These are phyloP conservation scores for Aspergillus novofumigatus DNA, from an alignment of 2,329 filamentous ascomycete genomes.

Conservation along the genomic window DNA sequence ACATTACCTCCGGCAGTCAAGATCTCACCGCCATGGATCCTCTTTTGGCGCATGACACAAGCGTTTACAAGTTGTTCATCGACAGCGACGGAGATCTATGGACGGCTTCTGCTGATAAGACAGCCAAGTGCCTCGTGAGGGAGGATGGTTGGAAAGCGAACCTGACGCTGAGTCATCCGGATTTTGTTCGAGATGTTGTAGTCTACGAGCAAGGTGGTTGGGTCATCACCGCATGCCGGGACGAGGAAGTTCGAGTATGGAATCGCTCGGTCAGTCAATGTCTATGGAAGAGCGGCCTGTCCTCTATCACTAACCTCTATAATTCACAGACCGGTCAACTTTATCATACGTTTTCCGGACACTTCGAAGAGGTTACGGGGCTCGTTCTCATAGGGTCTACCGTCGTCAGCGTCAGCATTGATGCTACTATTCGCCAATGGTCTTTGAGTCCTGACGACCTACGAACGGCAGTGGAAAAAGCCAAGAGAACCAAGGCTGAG, in stretches of 20 bases:
- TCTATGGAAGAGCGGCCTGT: not conserved
- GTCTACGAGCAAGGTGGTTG: conserved; percentile 66
- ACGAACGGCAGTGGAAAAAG: conserved; percentile 53
- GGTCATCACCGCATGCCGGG: conserved; percentile 82
- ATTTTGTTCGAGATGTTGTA: conserved; percentile 81
- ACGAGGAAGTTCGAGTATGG: conserved; percentile 92
- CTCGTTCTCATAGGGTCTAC: conserved; percentile 58
- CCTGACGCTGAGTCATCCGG: conserved; percentile 72
- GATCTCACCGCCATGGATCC: conserved; percentile 56
- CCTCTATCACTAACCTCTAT: conserved; percentile 18
- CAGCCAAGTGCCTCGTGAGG: conserved; percentile 72
- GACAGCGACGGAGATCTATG: conserved; percentile 72
- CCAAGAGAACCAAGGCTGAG: conserved; percentile 40
- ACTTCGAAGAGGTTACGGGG: conserved; percentile 90
- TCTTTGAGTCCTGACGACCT: conserved; percentile 61
- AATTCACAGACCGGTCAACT: conserved; percentile 60
- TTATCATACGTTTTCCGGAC: conserved; percentile 70
- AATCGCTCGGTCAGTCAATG: conserved; percentile 51
- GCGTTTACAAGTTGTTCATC: conserved; percentile 76
- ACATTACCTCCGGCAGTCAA: conserved; percentile 26
- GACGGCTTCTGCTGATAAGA: conserved; percentile 91
- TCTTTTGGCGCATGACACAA: conserved; percentile 82
- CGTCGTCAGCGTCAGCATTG: conserved; percentile 80
- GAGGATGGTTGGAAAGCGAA: conserved; percentile 65
- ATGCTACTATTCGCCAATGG: conserved; percentile 85